Base-by-base conservation (phyloP, 1,284 basidiomycete species). In the Spongispora temasekensis region DNA sequence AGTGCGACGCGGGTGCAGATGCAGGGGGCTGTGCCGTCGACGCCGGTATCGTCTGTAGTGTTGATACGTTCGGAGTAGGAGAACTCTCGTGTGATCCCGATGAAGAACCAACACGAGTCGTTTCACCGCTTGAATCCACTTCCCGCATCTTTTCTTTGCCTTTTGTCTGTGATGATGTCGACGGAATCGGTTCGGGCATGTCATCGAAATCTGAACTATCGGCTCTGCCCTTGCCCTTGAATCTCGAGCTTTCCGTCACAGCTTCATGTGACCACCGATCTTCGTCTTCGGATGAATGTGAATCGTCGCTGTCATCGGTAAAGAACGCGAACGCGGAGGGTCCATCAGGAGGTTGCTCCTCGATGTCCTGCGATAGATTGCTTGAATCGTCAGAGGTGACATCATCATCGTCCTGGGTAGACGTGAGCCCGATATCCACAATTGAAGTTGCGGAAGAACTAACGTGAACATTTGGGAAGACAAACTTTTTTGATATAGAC, bases 401-500 rank as follows among this genome's bases (percentile, higher is more conserved):
- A 7, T 50, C 23, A 2, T 46, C 27, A 12, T 48, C 44, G 10
- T 27, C 46, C 19, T 50, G 46, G 46, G 25, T 28, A 4, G 17
- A 12, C 46, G 46, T 19, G n/a, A n/a, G n/a, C n/a, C n/a, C n/a
- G n/a, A n/a, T n/a, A n/a, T 10, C 25, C 46, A 27, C 44, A 8
- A 19, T n/a, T n/a, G 48, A 1, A 30, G 23, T 27, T 27, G 28
- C 0, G 30, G 30, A 57, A 34, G 64, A 34, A 35, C 21, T 21
- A 3, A 64, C 35, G 21, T 60, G 64, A 25, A 32, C 55, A n/a
- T 23, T 50, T 5, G 71, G 71, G 28, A 73, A 73, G 35, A 76
- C 71, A 48, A 73, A 76, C 28, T 75, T 76, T 53, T 74, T 76
- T 44, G 73, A 73, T 56, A 73, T 73, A 27, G 74, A 75, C 52